Percentiles rank a stretch among this genome's conserved stretches.
These are phyloP conservation scores for Saccharomyces hybrid DNA, from an alignment of 1,139 yeast species.

Conservation along the genomic window DNA sequence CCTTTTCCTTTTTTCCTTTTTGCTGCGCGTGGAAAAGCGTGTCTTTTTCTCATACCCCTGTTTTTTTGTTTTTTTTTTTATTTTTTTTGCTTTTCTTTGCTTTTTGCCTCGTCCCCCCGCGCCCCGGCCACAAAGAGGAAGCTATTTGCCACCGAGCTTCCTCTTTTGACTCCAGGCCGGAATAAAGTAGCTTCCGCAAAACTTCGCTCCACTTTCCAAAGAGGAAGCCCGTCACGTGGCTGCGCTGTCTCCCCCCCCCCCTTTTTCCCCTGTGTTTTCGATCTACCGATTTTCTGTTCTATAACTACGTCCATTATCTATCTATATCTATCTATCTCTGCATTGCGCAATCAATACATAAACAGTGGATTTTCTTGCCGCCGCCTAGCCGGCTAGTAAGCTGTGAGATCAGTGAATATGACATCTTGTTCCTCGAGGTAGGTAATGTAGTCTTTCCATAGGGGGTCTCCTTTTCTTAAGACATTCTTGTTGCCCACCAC, in stretches of 20 bases:
- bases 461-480: conserved; percentile 38
- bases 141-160: background rate
- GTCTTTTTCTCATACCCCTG: background rate
- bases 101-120: conserved; percentile 2
- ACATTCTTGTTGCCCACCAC: conserved; percentile 50
- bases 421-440: conserved; percentile 29
- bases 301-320: background rate
- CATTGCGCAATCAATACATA: background rate
- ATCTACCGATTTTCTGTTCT: background rate
- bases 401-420: conserved; percentile 14
- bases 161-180: background rate
- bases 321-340: background rate
- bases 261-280: background rate
- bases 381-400: conserved; percentile 12
- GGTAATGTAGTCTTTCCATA: conserved; percentile 49
- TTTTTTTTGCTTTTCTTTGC: background rate
- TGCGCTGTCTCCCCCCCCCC: background rate
- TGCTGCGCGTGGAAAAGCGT: background rate
- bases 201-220: background rate
- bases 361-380: conserved; percentile 6
- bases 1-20: background rate
- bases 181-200: background rate
- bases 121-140: conserved; percentile 3
- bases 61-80: background rate
- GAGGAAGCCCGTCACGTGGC: background rate